Base-by-base conservation (phyloP, 2,329 filamentous ascomycete species). In the Aspergillus ochraceoroseus region DNA sequence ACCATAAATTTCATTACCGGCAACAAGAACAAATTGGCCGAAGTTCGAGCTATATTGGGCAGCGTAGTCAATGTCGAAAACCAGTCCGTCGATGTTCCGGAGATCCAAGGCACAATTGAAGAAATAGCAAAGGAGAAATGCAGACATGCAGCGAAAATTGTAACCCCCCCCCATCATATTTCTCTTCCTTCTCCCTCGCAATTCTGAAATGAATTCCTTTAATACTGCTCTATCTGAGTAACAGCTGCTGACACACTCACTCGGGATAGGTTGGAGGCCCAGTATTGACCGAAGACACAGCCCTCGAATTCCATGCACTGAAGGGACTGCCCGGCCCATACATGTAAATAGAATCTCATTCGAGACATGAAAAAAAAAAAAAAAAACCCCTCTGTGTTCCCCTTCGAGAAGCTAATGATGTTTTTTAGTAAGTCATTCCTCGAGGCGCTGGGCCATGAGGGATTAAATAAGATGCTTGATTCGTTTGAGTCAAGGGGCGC, bases 261-360 rank as follows among this genome's bases (percentile, higher is more conserved):
- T 23, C 11, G 7, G 34, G 20, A 13, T 38, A 94, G 87, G 68
- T 92, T 32, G 73, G 83, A 56, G 88, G 88, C 1, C 89, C 94
- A 3, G 92, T 95, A 6, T 74, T 98, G 26, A 90, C 95, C 7
- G 92, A 98, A 68, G 92, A 98, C 66, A 98, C 92, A 11, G 88
- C 88, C 53, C 74, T 98, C 33, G 94, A 88, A 71, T 98, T 95
- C 63, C 83, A 85, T 59, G 89, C 90, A 13, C 76, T 95, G 46
- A 80, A 85, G 44, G 89, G 88, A n/a, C 75, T 98, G 19, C 92
- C 92, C 2, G 92, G 92, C 1, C 87, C 90, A 27, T 98, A 98
- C 64, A 94, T 98, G 90, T 94, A 74, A 37, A n/a, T n/a, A n/a
- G n/a, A n/a, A n/a, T n/a, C n/a, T n/a, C n/a, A n/a, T n/a, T n/a